Evolutionary conservation across 2,329 filamentous ascomycete species (phyloP), one percentile per base, ranked within the genome.

Genomic region (Torrubiella hemipterigena): DNA sequence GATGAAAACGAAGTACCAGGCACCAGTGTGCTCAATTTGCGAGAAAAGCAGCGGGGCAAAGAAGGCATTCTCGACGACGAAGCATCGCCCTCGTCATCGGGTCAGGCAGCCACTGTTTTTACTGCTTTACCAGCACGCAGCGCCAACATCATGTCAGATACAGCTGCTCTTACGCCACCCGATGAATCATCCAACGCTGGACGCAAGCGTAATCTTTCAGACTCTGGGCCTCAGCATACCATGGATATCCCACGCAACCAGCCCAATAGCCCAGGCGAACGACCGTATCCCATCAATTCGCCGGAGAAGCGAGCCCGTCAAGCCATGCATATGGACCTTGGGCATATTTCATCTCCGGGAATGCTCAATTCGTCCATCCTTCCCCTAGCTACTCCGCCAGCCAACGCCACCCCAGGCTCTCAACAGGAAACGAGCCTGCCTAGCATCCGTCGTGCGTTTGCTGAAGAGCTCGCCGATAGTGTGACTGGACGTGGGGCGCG

Each of bases 121-220:
- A 18, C 17, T 17, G 17, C 27, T 6, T 10, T 29, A 5, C 27
- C 22, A n/a, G 14, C 15, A n/a, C 27, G 16, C 16, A 19, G 39
- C 19, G 29, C 40, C 3, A 37, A 33, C 30, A 26, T 46, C 11
- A 39, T 44, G 14, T 11, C 30, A 9, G 28, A 34, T 8, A 7
- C 54, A 4, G 64, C 54, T 24, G 68, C 63, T 2, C 56, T 73
- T 17, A 73, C 70, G 2, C 69, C 69, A 0, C 68, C 69, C 3
- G 69, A 74, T 28, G 70, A 74, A 39, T 56, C 55, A 6, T 42
- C 55, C 0, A 54, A 56, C 2, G 56, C 58, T 23, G 49, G 54
- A 3, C 60, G 61, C 23, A 70, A 71, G 41, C 55, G 59, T 17
- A 58, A 46, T 10, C 40, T 57, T 11, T 42, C 47, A 1, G 34